Evolutionary conservation across 805 yeast genomes (phyloP).

Genomic region (Lipomyces kockii): DNA sequence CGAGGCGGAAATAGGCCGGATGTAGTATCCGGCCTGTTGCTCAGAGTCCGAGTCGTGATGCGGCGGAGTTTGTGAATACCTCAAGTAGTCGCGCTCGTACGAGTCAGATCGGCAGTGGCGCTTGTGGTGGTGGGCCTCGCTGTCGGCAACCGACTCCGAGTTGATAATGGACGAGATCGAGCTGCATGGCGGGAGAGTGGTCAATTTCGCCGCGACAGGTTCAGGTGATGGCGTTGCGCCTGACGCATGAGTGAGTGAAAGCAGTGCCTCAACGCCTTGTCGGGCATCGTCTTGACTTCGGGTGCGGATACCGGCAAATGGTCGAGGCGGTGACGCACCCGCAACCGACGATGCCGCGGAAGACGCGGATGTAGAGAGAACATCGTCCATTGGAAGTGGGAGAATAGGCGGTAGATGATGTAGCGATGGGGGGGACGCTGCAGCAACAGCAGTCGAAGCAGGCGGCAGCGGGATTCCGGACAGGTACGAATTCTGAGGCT

Average conservation of each 20-base stretch:
- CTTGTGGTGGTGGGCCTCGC: neutral
- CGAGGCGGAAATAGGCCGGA: neutral
- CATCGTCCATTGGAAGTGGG: conserved; percentile 13
- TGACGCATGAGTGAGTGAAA: conserved; percentile 17
- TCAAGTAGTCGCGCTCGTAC: neutral
- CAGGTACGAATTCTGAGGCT: conserved; percentile 1
- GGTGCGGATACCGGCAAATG: conserved; percentile 13
- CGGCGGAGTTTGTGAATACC: neutral
- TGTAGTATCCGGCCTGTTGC: neutral
- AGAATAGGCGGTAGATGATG: conserved; percentile 20
- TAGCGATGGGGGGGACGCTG: conserved; percentile 3
- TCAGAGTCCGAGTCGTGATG: neutral
- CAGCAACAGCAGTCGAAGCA: conserved; percentile 6
- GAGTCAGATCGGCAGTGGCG: conserved; percentile 4
- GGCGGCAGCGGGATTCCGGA: conserved; percentile 6
- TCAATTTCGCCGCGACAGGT: conserved; percentile 7
- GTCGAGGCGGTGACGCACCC: conserved; percentile 11
- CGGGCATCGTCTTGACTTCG: conserved; percentile 27
- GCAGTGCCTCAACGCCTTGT: conserved; percentile 36
- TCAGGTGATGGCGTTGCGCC: neutral
- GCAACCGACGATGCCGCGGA: conserved; percentile 10
- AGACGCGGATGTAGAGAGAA: neutral
- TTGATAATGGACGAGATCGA: conserved; percentile 17
- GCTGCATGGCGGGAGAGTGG: neutral
- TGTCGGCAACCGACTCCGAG: neutral